Evolutionary conservation across 306 rosid species (phyloP).

Genomic region (Inga oerstediana): DNA sequence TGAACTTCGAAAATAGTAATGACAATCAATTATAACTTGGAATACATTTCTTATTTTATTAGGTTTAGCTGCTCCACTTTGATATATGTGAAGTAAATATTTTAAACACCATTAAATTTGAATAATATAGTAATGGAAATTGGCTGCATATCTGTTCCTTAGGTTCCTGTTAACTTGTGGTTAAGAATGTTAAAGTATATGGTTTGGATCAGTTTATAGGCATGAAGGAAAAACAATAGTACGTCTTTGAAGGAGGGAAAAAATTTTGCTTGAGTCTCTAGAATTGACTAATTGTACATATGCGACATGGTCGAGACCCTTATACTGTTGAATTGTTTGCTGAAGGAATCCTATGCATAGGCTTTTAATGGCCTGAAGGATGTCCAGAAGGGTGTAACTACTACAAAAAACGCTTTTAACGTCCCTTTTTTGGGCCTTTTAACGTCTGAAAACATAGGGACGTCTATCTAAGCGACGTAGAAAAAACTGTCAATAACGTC

Average conservation of each 20-base stretch:
- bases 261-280: neutral
- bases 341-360: too few species aligned
- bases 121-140: too few species aligned
- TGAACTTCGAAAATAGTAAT: neutral
- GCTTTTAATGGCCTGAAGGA: too few species aligned
- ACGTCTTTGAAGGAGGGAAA: conserved; percentile 1
- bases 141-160: neutral
- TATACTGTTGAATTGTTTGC: too few species aligned
- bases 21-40: neutral
- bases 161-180: conserved; percentile 5
- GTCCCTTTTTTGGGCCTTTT: too few species aligned
- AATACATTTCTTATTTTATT: neutral
- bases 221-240: neutral
- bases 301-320: too few species aligned
- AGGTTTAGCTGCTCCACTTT: neutral
- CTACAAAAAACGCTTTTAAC: too few species aligned
- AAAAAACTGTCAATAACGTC: too few species aligned
- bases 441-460: too few species aligned
- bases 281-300: too few species aligned
- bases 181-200: neutral
- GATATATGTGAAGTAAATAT: neutral
- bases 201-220: neutral
- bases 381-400: too few species aligned
- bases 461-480: too few species aligned
- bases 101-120: neutral